phyloP scores from a whole-genome alignment of 169 alveolate species.

The Amoebophrya sp. region DNA sequence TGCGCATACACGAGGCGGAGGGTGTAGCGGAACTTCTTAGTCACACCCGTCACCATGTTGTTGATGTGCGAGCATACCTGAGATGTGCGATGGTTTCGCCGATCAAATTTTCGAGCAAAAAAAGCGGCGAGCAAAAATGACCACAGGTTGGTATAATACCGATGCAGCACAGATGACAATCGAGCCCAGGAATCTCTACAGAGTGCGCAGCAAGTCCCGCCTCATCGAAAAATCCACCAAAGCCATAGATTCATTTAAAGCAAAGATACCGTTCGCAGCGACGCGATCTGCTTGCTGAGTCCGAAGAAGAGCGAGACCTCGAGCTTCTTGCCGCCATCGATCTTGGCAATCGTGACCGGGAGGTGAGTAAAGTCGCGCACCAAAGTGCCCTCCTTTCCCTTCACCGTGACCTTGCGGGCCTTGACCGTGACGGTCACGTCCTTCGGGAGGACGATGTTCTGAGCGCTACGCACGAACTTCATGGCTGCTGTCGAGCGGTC shows the following conservation, averaged over 20 bases:
- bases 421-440: slow-evolving; percentile 73
- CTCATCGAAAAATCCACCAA: not conserved
- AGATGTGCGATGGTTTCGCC: too few relatives aligned
- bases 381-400: slow-evolving; percentile 91
- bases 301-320: slow-evolving; percentile 88
- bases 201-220: not conserved
- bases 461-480: not conserved
- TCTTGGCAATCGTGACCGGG: slow-evolving; percentile 81
- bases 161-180: not conserved
- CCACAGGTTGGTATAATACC: not conserved
- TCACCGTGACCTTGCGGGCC: slow-evolving; percentile 87
- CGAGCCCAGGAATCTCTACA: not conserved
- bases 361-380: slow-evolving; percentile 83
- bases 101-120: too few relatives aligned
- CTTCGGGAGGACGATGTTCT: not conserved
- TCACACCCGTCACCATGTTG: slow-evolving; percentile 97
- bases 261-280: slow-evolving; percentile 68
- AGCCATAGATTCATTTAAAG: not conserved
- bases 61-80: slow-evolving; percentile 76
- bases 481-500: too few relatives aligned
- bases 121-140: not conserved
- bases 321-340: slow-evolving; percentile 61
- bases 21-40: slow-evolving; percentile 84
- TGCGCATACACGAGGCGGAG: slow-evolving; percentile 98
- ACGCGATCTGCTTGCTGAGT: slow-evolving; percentile 77